Evolutionary conservation across 2,329 filamentous ascomycete species (phyloP).

Genomic region (Pestalotiopsis sp.): DNA sequence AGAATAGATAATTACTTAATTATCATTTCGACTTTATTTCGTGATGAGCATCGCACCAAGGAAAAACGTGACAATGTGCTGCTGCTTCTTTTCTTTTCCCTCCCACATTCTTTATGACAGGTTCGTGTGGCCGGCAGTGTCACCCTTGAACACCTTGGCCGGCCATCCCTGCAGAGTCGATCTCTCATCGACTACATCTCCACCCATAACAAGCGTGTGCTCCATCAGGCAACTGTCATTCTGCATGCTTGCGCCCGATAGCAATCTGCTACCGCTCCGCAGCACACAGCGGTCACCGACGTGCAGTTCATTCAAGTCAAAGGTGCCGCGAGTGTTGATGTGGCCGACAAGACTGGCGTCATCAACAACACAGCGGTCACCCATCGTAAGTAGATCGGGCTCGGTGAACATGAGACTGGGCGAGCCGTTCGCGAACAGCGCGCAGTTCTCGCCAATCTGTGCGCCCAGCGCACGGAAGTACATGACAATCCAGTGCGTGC

Average conservation of each 20-base stretch:
- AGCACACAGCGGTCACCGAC: constrained; percentile 56
- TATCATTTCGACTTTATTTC: not conserved
- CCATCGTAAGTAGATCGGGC: constrained; percentile 56
- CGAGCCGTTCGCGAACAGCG: constrained; percentile 54
- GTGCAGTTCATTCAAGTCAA: constrained; percentile 53
- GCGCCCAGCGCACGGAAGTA: constrained; percentile 59
- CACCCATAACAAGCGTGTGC: constrained; percentile 60
- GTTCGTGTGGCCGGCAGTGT: constrained; percentile 4
- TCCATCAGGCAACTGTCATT: constrained; percentile 56
- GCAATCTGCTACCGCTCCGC: constrained; percentile 51
- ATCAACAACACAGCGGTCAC: constrained; percentile 55
- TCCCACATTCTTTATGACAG: not conserved
- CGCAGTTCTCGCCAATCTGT: constrained; percentile 55
- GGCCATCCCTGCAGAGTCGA: constrained; percentile 60
- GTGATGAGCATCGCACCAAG: constrained; percentile 1
- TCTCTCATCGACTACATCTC: constrained; percentile 54
- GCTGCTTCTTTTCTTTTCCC: not conserved
- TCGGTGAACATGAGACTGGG: constrained; percentile 59
- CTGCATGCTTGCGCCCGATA: constrained; percentile 56
- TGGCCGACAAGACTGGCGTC: constrained; percentile 59
- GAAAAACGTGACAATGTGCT: not conserved
- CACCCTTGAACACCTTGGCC: constrained; percentile 33
- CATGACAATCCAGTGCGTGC: constrained; percentile 52
- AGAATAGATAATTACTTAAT: not conserved
- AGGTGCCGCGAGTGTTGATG: constrained; percentile 59